phyloP scores from a whole-genome alignment of 208 protist genomes.

The Crithidia sp. region DNA sequence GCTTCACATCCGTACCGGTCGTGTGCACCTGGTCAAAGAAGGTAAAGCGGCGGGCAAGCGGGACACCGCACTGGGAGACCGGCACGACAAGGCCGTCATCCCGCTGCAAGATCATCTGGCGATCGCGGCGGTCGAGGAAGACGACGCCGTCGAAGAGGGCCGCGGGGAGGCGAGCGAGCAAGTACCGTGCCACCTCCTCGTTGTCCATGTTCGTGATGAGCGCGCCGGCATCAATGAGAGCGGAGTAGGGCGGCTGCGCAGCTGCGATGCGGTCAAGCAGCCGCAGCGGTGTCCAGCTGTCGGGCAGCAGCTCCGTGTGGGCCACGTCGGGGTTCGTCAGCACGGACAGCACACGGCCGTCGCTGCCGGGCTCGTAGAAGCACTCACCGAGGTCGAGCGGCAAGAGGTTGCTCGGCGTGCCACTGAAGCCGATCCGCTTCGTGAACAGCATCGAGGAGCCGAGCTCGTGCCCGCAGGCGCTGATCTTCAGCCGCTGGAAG shows the following conservation, averaged over 20 bases:
- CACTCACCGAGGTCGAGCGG: conserved; percentile 94
- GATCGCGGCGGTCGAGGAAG: conserved; percentile 92
- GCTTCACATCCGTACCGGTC: conserved; percentile 96
- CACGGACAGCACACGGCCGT: conserved; percentile 92
- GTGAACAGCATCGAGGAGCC: conserved; percentile 95
- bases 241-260: conserved; percentile 78
- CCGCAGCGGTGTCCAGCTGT: conserved; percentile 89
- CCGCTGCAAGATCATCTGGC: conserved; percentile 94
- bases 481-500: conserved; percentile 93
- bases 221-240: conserved; percentile 96
- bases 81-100: conserved; percentile 79
- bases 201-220: conserved; percentile 97
- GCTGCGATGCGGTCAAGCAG: conserved; percentile 91
- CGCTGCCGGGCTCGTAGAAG: conserved; percentile 93
- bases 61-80: conserved; percentile 93
- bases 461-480: conserved; percentile 94
- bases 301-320: conserved; percentile 55
- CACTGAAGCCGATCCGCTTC: conserved; percentile 93
- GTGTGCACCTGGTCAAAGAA: conserved; percentile 97
- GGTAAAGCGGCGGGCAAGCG: conserved; percentile 88
- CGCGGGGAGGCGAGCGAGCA: conserved; percentile 74
- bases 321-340: conserved; percentile 89
- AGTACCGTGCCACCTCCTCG: conserved; percentile 87
- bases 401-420: conserved; percentile 94
- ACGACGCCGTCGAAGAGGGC: conserved; percentile 93